These are phyloP conservation scores for Paspalum notatum DNA, from an alignment of 176 grass and related monocot species.

Conservation along the genomic window DNA sequence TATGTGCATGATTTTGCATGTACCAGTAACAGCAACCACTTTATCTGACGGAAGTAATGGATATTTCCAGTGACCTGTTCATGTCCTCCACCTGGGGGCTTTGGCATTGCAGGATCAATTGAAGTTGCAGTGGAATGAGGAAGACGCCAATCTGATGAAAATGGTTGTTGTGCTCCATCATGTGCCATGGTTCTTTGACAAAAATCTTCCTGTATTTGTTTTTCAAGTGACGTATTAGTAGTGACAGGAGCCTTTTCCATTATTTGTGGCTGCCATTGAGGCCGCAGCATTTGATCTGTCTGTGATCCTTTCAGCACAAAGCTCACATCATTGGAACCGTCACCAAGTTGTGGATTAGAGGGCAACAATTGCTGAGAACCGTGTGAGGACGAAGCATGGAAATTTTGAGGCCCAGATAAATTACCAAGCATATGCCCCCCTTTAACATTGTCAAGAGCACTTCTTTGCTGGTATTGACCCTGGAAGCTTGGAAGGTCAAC, in stretches of 20 bases:
- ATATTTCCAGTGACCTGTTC: slow-evolving; percentile 59
- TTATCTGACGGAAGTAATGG: slow-evolving; percentile 72
- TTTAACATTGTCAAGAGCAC: slow-evolving; percentile 57
- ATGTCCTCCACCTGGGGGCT: slow-evolving; percentile 39
- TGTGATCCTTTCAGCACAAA: slow-evolving; percentile 60
- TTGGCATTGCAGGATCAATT: slow-evolving; percentile 37
- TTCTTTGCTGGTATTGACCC: slow-evolving; percentile 75
- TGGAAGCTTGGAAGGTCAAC: slow-evolving; percentile 54
- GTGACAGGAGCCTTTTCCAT: slow-evolving; percentile 55
- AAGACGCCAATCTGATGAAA: slow-evolving; percentile 57
- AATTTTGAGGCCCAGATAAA: slow-evolving; percentile 62
- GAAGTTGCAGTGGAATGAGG: slow-evolving; percentile 36
- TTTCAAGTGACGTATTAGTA: slow-evolving; percentile 66
- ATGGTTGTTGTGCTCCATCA: slow-evolving; percentile 50
- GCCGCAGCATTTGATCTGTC: slow-evolving; percentile 52
- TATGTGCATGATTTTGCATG: slow-evolving; percentile 82
- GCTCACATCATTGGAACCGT: slow-evolving; percentile 50
- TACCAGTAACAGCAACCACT: slow-evolving; percentile 74
- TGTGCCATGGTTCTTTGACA: slow-evolving; percentile 59
- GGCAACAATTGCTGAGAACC: slow-evolving; percentile 66
- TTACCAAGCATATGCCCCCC: slow-evolving; percentile 65
- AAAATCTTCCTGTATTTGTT: slow-evolving; percentile 68
- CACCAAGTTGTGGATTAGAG: slow-evolving; percentile 50
- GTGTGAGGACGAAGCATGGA: slow-evolving; percentile 57
- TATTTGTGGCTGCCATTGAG: slow-evolving; percentile 59